These are phyloP conservation scores for Penicillium paradoxum DNA, from an alignment of 495 filamentous ascomycete genomes.

Conservation along the genomic window DNA sequence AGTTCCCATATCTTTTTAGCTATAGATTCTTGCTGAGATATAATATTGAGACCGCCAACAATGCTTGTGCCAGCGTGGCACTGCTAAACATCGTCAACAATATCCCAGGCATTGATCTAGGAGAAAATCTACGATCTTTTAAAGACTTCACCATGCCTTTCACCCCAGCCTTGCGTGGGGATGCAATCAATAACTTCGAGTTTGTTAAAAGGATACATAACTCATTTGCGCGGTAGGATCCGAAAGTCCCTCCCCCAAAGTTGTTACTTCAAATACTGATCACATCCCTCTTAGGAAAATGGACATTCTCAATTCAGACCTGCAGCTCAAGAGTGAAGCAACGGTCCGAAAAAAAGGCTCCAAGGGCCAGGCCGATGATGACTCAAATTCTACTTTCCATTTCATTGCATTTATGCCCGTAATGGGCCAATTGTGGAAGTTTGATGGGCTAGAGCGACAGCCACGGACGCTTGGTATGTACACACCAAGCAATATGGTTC, in stretches of 20 bases:
- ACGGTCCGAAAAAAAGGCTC: conserved; percentile 40
- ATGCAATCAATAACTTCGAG: conserved; percentile 65
- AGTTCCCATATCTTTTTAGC: conserved; percentile 2
- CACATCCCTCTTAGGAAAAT: conserved; percentile 53
- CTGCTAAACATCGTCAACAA: conserved; percentile 92
- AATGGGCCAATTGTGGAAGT: conserved; percentile 71
- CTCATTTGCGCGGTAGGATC: conserved; percentile 68
- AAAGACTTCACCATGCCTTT: conserved; percentile 64
- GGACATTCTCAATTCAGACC: conserved; percentile 74
- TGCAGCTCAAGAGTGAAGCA: conserved; percentile 60
- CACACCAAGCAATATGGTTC: background rate
- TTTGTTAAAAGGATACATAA: conserved; percentile 82
- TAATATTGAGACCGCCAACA: conserved; percentile 58
- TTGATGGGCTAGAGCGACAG: conserved; percentile 77
- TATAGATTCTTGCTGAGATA: background rate
- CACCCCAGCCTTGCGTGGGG: conserved; percentile 66
- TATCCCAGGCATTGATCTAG: conserved; percentile 56
- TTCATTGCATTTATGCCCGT: conserved; percentile 88
- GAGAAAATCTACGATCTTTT: conserved; percentile 61
- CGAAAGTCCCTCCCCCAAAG: too few relatives aligned
- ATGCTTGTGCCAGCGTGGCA: conserved; percentile 85
- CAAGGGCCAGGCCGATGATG: conserved; percentile 31
- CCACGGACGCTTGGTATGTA: conserved; percentile 65
- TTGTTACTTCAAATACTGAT: background rate
- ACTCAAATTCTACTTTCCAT: conserved; percentile 62